These are phyloP conservation scores for Bolboschoenoplectus hybrid DNA, from an alignment of 202 grass and related monocot genomes.

Conservation along the genomic window DNA sequence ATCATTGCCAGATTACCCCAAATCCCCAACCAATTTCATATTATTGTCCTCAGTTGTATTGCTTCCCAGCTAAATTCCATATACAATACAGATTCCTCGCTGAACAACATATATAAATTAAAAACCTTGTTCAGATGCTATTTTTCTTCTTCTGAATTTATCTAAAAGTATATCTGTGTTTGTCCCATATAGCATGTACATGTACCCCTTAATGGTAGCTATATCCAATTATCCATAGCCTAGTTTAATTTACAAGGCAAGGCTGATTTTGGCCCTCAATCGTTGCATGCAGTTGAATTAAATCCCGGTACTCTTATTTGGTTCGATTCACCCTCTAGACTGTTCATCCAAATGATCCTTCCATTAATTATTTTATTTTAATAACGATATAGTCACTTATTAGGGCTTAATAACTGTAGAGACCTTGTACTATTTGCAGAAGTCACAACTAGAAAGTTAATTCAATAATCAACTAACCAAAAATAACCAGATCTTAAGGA, in stretches of 20 bases:
- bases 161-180: background rate
- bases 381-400: background rate
- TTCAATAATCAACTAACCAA: background rate
- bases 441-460: background rate
- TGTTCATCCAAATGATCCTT: background rate
- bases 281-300: background rate
- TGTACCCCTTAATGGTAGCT: background rate
- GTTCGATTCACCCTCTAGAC: background rate
- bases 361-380: background rate
- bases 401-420: too few species aligned
- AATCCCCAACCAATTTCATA: background rate
- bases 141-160: background rate
- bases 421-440: too few species aligned
- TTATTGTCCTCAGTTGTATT: background rate
- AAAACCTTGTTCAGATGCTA: constrained; percentile 2
- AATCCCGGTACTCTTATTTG: background rate
- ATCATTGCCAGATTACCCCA: background rate
- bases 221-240: background rate
- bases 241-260: constrained; percentile 1
- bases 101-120: background rate
- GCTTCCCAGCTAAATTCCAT: background rate
- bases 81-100: background rate
- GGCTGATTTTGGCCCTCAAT: background rate
- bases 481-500: background rate
- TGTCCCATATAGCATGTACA: constrained; percentile 2